A percentile compares a stretch with the other conserved stretches of the same genome.
Evolutionary conservation across 108 stramenopile species (phyloP).

Genomic region (Cyclostephanos tholiformis): DNA sequence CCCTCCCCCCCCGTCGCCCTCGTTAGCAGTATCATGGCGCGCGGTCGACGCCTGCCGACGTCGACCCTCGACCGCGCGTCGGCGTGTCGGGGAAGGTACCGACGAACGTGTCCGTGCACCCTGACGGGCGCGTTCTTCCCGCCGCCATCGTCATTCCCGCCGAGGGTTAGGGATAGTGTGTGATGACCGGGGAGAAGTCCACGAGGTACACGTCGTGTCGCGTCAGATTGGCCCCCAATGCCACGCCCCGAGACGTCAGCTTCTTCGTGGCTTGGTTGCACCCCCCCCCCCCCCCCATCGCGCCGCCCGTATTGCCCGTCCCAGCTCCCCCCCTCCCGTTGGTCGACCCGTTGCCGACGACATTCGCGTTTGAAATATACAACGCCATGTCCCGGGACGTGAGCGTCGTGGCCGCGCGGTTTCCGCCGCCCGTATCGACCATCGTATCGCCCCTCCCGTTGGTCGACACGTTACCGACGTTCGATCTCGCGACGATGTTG

Average conservation of each 20-base stretch:
- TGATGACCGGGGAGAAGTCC: slow-evolving; percentile 67
- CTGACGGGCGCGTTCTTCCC: slow-evolving; percentile 17
- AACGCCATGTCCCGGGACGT: no score
- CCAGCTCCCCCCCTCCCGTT: no score
- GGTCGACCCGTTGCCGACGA: no score
- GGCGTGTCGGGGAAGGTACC: slow-evolving; percentile 66
- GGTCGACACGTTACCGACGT: no score
- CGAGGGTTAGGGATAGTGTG: slow-evolving; percentile 72
- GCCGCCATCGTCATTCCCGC: slow-evolving; percentile 12
- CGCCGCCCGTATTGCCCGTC: slow-evolving; percentile 52
- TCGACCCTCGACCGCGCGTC: slow-evolving; percentile 61
- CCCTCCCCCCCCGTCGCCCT: slow-evolving; percentile 69
- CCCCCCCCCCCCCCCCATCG: no score
- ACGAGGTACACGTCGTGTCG: slow-evolving; percentile 70
- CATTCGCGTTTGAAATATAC: no score
- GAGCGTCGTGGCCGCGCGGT: no score
- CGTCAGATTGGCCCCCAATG: slow-evolving; percentile 46
- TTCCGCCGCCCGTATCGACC: no score
- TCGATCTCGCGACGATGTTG: no score
- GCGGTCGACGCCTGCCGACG: slow-evolving; percentile 77
- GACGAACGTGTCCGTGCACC: slow-evolving; percentile 80
- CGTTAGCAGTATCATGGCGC: slow-evolving; percentile 83
- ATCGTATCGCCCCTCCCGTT: no score
- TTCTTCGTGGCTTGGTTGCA: neutral
- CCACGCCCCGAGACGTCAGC: slow-evolving; percentile 23